These are phyloP conservation scores for Rhodotorula paludigena DNA, from an alignment of 768 basidiomycete genomes.

Conservation along the genomic window DNA sequence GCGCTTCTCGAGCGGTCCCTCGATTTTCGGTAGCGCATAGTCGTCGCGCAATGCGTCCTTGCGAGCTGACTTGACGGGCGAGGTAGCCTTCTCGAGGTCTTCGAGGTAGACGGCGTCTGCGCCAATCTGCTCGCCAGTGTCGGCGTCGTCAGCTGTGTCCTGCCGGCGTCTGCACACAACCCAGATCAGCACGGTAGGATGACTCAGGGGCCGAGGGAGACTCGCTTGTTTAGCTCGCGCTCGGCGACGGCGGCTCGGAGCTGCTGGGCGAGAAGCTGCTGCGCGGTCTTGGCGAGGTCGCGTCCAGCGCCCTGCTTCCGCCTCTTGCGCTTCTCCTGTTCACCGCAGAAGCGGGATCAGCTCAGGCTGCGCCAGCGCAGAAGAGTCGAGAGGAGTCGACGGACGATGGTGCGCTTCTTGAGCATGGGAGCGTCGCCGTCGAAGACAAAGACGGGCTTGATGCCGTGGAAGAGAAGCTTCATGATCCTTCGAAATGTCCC, in stretches of 20 bases:
- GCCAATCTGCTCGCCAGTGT: slow-evolving; percentile 57
- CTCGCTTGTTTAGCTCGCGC: slow-evolving; percentile 46
- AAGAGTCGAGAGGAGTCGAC: slow-evolving; percentile 43
- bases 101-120: slow-evolving; percentile 82
- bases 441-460: slow-evolving; percentile 97
- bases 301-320: slow-evolving; percentile 86
- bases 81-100: slow-evolving; percentile 55
- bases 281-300: slow-evolving; percentile 80
- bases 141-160: slow-evolving; percentile 37
- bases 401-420: slow-evolving; percentile 81
- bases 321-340: slow-evolving; percentile 79
- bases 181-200: not conserved
- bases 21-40: slow-evolving; percentile 80
- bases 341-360: not conserved
- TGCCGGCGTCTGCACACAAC: too few species aligned
- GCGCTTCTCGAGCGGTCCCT: slow-evolving; percentile 57
- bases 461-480: slow-evolving; percentile 93
- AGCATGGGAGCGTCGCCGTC: slow-evolving; percentile 91
- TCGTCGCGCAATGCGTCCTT: slow-evolving; percentile 61
- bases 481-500: slow-evolving; percentile 62
- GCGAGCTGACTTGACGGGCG: slow-evolving; percentile 37
- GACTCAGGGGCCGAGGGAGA: not conserved
- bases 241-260: slow-evolving; percentile 81
- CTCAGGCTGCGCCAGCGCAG: not conserved
- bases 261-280: slow-evolving; percentile 86